Evolutionary conservation across 352 stramenopile genomes (phyloP), one percentile per base, ranked within the genome.

Genomic region (Elongisporangium senticosum): DNA sequence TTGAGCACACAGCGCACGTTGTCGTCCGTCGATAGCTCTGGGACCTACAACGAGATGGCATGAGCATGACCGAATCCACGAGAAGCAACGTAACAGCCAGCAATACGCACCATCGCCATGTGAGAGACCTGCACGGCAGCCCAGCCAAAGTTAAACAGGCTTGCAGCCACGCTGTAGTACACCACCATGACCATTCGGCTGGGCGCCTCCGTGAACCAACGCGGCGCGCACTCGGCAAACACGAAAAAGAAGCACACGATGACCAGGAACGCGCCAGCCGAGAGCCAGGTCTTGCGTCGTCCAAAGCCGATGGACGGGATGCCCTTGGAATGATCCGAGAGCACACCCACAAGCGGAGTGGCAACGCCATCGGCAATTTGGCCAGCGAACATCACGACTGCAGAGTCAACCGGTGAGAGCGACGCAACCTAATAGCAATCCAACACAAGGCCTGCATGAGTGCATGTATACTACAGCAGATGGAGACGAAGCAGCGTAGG

Each of bases 181-280:
- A 84, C 63, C 7, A 94, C 72, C 19, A 94, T 65, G 1, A 87
- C 64, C 13, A 67, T 56, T 10, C 79, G 77, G 53, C 77, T 90
- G 4, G 83, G 83, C 14, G 64, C 48, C n/a, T 61, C 62, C 3
- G 61, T 75, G 51, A 93, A 85, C 77, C 77, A 88, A 10, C 64
- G 53, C 3, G 83, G 83, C 10, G 79, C 70, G 55, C 79, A 93
- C 10, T 69, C 65, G 0, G 68, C 83, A 52, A 95, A 95, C 4
- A 95, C 86, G 49, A 91, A 89, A 68, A 88, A 91, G 67, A 93
- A 95, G 73, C 83, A 95, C 4, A 95, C 62, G 22, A 90, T 56
- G 10, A 95, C 86, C 20, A 92, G 67, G 55, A 93, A 26, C 2
- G 77, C 81, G 13, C 86, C 86, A n/a, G 67, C 77, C 1, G 77